Base-by-base conservation (phyloP, 306 rosid genomes). In the Psophocarpus tetragonolobus region DNA sequence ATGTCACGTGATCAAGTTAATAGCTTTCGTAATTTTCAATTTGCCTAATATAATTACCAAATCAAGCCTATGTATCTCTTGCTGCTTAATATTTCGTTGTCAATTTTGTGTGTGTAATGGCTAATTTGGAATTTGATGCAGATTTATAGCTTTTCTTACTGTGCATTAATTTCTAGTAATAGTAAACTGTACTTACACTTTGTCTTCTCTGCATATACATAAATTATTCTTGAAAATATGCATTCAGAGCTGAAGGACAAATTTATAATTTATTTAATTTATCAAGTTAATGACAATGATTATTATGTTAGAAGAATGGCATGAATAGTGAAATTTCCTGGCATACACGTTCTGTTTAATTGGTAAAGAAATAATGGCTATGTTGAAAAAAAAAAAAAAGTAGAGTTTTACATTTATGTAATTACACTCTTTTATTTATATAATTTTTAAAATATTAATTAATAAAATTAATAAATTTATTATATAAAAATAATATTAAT, bases 1-100 rank as follows among this genome's bases (percentile, higher is more conserved):
- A 15, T 30, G 26, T 67, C 77, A 75, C 50, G 42, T 61, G 61
- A 60, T 13, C 21, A 30, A 70, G 77, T 68, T 61, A 47, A 48
- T 27, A 67, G 23, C 36, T 75, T 42, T 26, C n/a, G 29, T 69
- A 29, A 8, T 77, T 68, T 51, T 48, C 54, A 68, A 50, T 68
- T 48, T 68, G 23, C 50, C 41, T 3, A 26, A 17, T 77, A 66
- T 33, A 35, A 36, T 65, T 67, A 30, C 38, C 17, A 29, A 15
- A 9, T 20, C 17, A 24, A 45, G 27, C 23, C 73, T 13, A 68
- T 18, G 12, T 3, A 21, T 56, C 39, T 21, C 60, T 53, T 30
- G 71, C 38, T 35, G 27, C 45, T 50, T 21, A 57, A 66, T 63
- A 56, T 15, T 57, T 8, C 61, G 51, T 12, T 27, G 50, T 61